A percentile compares a stretch with the other conserved stretches of the same genome.
phyloP scores from a whole-genome alignment of 192 early-diverging fungal species.

The Gonapodya sp. region DNA sequence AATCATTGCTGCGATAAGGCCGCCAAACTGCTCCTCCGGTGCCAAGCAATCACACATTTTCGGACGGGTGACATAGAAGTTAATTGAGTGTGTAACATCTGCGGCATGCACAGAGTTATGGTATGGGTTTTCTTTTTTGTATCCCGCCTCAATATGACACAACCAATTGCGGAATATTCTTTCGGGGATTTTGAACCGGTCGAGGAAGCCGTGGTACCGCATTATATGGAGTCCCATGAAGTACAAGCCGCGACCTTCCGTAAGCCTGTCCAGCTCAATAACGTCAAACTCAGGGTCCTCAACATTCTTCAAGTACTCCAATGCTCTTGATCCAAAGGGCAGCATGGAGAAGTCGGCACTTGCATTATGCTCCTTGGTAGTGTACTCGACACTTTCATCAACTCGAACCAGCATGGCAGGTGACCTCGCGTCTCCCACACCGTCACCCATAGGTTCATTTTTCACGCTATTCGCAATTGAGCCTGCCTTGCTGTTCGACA shows the following conservation, averaged over 20 bases:
- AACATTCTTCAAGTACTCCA: not conserved
- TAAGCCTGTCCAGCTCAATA: conserved; percentile 11
- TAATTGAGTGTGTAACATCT: not conserved
- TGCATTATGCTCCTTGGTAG: not conserved
- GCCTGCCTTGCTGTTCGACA: not conserved
- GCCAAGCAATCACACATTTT: not conserved
- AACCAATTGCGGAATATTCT: conserved; percentile 21
- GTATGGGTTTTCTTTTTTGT: conserved; percentile 11
- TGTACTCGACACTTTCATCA: not conserved
- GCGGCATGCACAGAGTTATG: not conserved
- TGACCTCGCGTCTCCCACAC: not conserved
- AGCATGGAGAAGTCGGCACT: not conserved
- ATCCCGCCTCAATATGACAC: conserved; percentile 25
- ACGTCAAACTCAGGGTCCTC: conserved; percentile 10
- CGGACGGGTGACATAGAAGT: not conserved
- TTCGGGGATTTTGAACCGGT: conserved; percentile 18
- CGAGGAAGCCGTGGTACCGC: conserved; percentile 18
- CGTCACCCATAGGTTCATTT: not conserved
- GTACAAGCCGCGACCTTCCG: conserved; percentile 21
- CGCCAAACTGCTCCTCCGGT: conserved; percentile 22
- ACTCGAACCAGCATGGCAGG: conserved; percentile 1
- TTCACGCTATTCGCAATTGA: not conserved
- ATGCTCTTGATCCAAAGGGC: not conserved
- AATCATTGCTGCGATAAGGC: conserved; percentile 11
- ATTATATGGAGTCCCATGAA: conserved; percentile 25